phyloP scores from a whole-genome alignment of 2,329 filamentous ascomycete species.

The Claviceps maximensis region DNA sequence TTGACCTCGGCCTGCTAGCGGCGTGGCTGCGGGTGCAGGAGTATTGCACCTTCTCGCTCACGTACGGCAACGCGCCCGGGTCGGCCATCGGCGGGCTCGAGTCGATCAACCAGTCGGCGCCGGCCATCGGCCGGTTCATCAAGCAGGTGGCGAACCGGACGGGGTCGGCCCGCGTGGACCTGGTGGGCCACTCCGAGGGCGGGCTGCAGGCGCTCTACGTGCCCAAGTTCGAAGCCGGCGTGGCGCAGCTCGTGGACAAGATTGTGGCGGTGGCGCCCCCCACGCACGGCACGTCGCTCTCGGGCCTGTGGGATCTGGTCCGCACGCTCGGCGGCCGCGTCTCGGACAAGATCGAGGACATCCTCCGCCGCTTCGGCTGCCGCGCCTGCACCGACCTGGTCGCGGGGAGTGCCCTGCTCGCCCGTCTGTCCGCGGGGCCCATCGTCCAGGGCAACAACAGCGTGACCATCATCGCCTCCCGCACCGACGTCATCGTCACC shows the following conservation, averaged over 20 bases:
- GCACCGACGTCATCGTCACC: conserved; percentile 7
- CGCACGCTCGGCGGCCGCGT: background rate
- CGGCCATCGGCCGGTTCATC: conserved; percentile 10
- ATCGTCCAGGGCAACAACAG: conserved; percentile 8
- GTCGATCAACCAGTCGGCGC: conserved; percentile 9
- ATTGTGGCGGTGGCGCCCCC: conserved; percentile 11
- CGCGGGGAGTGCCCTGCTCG: conserved; percentile 3
- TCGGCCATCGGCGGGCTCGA: conserved; percentile 10
- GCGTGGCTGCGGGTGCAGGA: conserved; percentile 7
- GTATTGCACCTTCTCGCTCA: conserved; percentile 12
- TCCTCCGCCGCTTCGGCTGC: conserved; percentile 6
- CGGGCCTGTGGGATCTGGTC: conserved; percentile 7
- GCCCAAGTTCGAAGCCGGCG: conserved; percentile 8
- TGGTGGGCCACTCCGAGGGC: conserved; percentile 13
- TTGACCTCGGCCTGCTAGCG: conserved; percentile 10
- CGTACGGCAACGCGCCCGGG: conserved; percentile 8
- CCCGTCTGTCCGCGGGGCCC: conserved; percentile 7
- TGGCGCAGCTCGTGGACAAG: conserved; percentile 7
- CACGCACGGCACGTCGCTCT: conserved; percentile 13
- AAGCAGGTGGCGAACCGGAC: conserved; percentile 8
- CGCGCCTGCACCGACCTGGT: conserved; percentile 8
- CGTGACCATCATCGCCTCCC: conserved; percentile 8
- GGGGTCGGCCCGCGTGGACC: conserved; percentile 10
- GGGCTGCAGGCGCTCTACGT: conserved; percentile 11
- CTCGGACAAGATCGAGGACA: background rate